Conservation (phyloP, 73 alveolate genomes). For the Stentor coeruleus region DNA sequence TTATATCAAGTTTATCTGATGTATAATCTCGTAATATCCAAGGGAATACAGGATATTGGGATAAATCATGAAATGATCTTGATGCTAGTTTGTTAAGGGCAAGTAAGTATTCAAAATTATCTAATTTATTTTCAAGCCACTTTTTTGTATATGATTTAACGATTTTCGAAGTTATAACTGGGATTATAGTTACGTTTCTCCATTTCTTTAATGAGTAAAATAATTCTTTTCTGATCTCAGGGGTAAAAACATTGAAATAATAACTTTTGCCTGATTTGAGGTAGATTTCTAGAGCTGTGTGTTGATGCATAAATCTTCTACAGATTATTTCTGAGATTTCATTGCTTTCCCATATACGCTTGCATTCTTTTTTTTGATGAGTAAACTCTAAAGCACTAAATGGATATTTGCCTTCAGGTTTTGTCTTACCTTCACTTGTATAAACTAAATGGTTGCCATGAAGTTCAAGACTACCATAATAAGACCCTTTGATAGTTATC, state of each 20-base stretch:
- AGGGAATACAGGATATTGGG: constrained; percentile 80
- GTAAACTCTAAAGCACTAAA: not conserved
- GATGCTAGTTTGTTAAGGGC: constrained; percentile 49
- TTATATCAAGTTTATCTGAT: constrained; percentile 31
- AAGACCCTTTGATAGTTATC: not conserved
- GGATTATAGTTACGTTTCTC: not conserved
- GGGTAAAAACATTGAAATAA: constrained; percentile 17
- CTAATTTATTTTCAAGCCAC: constrained; percentile 16
- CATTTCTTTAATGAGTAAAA: not conserved
- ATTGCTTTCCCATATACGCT: not conserved
- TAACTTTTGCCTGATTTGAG: constrained; percentile 21
- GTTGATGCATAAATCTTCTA: constrained; percentile 15
- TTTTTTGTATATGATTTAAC: not conserved
- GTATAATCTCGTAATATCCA: constrained; percentile 66
- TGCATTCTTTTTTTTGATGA: constrained; percentile 8
- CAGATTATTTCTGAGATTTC: constrained; percentile 1
- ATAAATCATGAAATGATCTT: constrained; percentile 64
- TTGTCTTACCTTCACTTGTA: not conserved
- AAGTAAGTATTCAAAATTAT: constrained; percentile 71
- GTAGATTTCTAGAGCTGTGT: constrained; percentile 19
- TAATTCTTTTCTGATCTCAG: not conserved
- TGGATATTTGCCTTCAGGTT: constrained; percentile 1
- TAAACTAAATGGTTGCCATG: not conserved
- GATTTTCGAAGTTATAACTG: not conserved
- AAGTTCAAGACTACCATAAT: constrained; percentile 9